Percentiles rank a stretch among this genome's conserved stretches.
phyloP scores from a whole-genome alignment of 176 grass and related monocot genomes.

The Sorghum bicolor region DNA sequence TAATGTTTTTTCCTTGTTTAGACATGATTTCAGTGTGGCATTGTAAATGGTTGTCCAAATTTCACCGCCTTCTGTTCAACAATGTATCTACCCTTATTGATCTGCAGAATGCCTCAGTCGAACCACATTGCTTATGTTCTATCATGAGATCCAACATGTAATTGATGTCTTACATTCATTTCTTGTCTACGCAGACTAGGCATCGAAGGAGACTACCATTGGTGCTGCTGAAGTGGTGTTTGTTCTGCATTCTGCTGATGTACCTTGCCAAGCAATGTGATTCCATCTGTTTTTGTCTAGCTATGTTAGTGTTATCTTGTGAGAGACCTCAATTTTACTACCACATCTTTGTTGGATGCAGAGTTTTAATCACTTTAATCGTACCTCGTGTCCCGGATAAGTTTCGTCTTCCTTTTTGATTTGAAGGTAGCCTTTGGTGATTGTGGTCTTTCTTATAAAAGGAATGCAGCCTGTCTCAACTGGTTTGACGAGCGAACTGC shows the following conservation, averaged over 20 bases:
- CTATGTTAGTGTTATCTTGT: constrained; percentile 28
- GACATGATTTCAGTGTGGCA: neutral
- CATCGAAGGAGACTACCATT: neutral
- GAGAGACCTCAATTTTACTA: constrained; percentile 38
- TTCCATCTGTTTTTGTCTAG: constrained; percentile 36
- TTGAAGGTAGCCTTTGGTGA: neutral
- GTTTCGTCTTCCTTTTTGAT: neutral
- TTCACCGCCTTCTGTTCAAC: no score
- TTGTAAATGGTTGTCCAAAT: no score
- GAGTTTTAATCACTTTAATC: neutral
- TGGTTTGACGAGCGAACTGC: no score
- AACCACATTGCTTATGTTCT: neutral
- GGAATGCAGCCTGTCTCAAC: no score
- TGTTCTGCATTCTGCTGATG: constrained; percentile 26
- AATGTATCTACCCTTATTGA: no score
- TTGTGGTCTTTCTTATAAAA: neutral
- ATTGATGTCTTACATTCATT: neutral
- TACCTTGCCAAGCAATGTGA: constrained; percentile 16
- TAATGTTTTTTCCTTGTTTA: neutral
- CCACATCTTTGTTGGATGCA: neutral
- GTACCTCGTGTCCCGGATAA: neutral
- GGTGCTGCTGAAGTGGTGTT: neutral
- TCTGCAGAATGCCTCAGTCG: neutral
- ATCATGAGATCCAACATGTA: neutral
- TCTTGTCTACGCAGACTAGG: constrained; percentile 6